Percentiles rank a stretch among this genome's conserved stretches.
Conservation (phyloP, 1,284 basidiomycete genomes). For the Ceratobasidium sp. region DNA sequence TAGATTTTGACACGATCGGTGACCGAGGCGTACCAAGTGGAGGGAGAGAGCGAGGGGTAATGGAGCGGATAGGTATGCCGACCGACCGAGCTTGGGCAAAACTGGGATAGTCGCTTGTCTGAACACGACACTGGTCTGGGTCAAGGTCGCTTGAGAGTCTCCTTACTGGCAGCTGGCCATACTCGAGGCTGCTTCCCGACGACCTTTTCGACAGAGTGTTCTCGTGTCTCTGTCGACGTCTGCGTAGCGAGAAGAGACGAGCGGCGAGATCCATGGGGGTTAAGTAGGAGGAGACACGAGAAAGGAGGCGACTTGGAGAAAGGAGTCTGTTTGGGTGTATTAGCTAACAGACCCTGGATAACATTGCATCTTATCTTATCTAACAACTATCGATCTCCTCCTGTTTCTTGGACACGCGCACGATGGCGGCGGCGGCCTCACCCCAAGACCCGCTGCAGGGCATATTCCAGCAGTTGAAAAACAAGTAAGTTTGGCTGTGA, state of each 20-base stretch:
- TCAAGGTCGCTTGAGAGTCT: constrained; percentile 38
- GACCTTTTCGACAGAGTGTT: neutral
- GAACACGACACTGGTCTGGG: constrained; percentile 29
- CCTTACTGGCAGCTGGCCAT: constrained; percentile 26
- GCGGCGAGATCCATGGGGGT: constrained; percentile 30
- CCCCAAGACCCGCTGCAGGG: constrained; percentile 42
- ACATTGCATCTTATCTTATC: constrained; percentile 38
- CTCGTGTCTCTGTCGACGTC: constrained; percentile 6
- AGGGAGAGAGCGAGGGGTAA: constrained; percentile 28
- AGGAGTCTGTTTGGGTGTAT: constrained; percentile 38
- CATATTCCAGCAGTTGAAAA: constrained; percentile 38
- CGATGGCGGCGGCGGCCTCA: constrained; percentile 40
- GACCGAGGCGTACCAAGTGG: constrained; percentile 13
- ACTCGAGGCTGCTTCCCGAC: constrained; percentile 29
- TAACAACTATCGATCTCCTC: constrained; percentile 3
- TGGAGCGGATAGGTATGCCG: constrained; percentile 33
- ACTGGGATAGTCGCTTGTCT: constrained; percentile 15
- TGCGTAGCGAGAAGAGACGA: constrained; percentile 35
- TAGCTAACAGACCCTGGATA: constrained; percentile 29
- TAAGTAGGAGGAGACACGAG: constrained; percentile 22
- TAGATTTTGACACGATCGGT: constrained; percentile 21
- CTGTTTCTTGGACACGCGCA: constrained; percentile 31
- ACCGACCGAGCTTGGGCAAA: constrained; percentile 11
- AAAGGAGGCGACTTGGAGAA: constrained; percentile 39
- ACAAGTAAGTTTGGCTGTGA: constrained; percentile 10